Conservation (phyloP, 768 basidiomycete species). For the Russula sp. region DNA sequence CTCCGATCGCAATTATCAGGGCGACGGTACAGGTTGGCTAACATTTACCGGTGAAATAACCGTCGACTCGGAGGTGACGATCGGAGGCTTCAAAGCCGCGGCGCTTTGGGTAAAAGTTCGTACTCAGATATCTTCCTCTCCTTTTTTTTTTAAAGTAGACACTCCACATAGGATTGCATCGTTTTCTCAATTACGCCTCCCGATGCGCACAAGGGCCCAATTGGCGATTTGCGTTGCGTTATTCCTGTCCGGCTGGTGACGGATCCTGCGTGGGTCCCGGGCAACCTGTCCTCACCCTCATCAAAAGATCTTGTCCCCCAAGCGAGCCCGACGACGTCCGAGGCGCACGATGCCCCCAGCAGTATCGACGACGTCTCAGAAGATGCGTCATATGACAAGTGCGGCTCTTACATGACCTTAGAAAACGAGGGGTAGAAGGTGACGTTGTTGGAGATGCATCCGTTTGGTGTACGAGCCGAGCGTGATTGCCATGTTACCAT, state of each 20-base stretch:
- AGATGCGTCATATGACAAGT: neutral
- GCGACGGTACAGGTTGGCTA: constrained; percentile 60
- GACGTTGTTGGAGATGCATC: neutral
- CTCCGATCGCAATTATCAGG: constrained; percentile 39
- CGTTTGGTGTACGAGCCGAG: no score
- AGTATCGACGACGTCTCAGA: neutral
- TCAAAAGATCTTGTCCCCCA: constrained; percentile 30
- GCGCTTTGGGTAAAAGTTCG: constrained; percentile 63
- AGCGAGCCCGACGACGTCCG: constrained; percentile 22
- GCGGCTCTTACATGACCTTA: neutral
- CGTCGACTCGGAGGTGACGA: constrained; percentile 47
- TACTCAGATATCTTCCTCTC: neutral
- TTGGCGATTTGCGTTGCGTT: constrained; percentile 56
- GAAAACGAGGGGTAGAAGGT: neutral
- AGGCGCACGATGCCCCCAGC: neutral
- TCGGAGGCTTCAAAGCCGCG: constrained; percentile 63
- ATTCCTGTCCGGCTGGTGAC: constrained; percentile 67
- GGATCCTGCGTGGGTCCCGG: constrained; percentile 46
- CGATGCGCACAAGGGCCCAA: constrained; percentile 52
- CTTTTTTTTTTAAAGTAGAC: no score
- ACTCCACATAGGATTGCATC: constrained; percentile 56
- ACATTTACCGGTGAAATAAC: constrained; percentile 61
- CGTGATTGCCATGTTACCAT: neutral
- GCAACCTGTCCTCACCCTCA: constrained; percentile 34
- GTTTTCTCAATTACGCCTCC: constrained; percentile 58